phyloP scores from a whole-genome alignment of 1,139 yeast genomes.

The Magnusiomyces suaveolens region DNA sequence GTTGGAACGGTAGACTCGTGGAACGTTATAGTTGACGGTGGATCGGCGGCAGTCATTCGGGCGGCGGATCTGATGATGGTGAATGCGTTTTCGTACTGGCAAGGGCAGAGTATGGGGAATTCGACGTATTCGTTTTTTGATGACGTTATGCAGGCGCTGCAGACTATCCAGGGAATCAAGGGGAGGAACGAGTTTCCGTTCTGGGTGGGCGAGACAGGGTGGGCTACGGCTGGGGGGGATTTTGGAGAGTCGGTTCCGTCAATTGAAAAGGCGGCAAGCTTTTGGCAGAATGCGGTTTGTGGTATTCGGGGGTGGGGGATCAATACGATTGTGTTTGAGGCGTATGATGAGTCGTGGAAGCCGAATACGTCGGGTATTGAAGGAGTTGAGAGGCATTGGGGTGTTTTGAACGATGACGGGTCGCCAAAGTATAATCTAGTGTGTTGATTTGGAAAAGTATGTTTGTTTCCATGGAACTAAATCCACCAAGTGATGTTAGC shows the following conservation, averaged over 20 bases:
- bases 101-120: constrained; percentile 76
- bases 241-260: constrained; percentile 48
- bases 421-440: constrained; percentile 28
- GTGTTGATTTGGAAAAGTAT: constrained; percentile 9
- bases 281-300: constrained; percentile 83
- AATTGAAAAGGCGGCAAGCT: constrained; percentile 60
- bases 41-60: constrained; percentile 54
- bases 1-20: constrained; percentile 96
- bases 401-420: constrained; percentile 58
- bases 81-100: constrained; percentile 98
- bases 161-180: constrained; percentile 71
- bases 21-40: constrained; percentile 81
- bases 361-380: constrained; percentile 74
- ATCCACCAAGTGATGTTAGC: too few relatives aligned
- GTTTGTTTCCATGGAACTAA: background rate
- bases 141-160: constrained; percentile 93
- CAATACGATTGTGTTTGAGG: constrained; percentile 86
- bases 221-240: constrained; percentile 86
- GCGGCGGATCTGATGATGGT: constrained; percentile 81
- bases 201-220: constrained; percentile 98
- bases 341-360: constrained; percentile 93
- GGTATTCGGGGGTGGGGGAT: constrained; percentile 93
- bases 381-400: constrained; percentile 90
- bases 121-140: constrained; percentile 86
- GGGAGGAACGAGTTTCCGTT: constrained; percentile 75